phyloP scores from a whole-genome alignment of 2,329 filamentous ascomycete species.

The Penicillium sp. region DNA sequence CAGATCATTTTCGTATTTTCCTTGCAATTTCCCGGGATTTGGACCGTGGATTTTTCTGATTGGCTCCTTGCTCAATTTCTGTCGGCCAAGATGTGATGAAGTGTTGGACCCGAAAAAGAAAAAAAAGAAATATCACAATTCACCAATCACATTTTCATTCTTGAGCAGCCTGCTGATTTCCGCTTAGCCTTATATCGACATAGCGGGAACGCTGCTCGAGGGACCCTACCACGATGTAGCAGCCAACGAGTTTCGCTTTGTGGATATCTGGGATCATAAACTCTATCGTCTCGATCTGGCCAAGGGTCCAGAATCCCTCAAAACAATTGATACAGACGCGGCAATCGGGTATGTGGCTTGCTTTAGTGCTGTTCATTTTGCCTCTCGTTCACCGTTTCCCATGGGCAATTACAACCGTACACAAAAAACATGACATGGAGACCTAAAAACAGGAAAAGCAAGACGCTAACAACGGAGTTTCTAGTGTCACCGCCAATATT shows the following conservation, averaged over 20 bases:
- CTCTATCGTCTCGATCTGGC: slow-evolving; percentile 70
- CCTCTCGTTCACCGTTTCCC: not conserved
- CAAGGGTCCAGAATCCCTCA: slow-evolving; percentile 61
- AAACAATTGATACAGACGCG: slow-evolving; percentile 57
- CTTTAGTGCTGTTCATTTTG: not conserved
- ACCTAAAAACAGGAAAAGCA: not conserved
- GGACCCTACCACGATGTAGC: slow-evolving; percentile 41
- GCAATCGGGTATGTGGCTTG: slow-evolving; percentile 50
- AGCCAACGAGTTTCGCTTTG: slow-evolving; percentile 43
- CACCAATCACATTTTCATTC: slow-evolving; percentile 12
- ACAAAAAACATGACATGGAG: not conserved
- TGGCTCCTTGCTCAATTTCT: slow-evolving; percentile 3
- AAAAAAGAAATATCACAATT: slow-evolving; percentile 1
- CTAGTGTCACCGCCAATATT: slow-evolving; percentile 75
- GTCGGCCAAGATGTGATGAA: slow-evolving; percentile 18
- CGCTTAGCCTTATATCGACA: slow-evolving; percentile 40
- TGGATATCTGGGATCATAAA: slow-evolving; percentile 75
- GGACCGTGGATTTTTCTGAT: slow-evolving; percentile 5
- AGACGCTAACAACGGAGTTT: slow-evolving; percentile 21
- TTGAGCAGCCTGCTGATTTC: not conserved
- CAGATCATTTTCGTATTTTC: slow-evolving; percentile 12
- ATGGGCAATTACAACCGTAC: not conserved
- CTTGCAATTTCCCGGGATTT: slow-evolving; percentile 10
- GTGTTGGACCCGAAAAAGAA: not conserved
- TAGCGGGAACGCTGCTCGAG: slow-evolving; percentile 41